Percentiles rank a stretch among this genome's conserved stretches.
phyloP scores from a whole-genome alignment of 139 green algal species.

The Picocystis salinarum region DNA sequence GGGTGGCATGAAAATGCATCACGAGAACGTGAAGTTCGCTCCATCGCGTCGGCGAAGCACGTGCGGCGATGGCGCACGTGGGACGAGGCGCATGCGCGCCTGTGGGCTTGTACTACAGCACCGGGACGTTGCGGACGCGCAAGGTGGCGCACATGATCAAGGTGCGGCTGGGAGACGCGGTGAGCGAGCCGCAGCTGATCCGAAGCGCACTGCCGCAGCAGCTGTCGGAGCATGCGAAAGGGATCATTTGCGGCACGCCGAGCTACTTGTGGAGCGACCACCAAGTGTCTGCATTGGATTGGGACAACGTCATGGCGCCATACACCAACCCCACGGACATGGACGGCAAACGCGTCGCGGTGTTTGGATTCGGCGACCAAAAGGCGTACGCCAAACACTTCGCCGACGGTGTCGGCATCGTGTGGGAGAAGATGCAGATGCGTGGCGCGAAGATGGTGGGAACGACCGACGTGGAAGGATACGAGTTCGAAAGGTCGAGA shows the following conservation, averaged over 20 bases:
- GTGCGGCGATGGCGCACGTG: too few relatives aligned
- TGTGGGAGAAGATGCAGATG: neutral
- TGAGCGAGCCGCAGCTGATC: slow-evolving; percentile 1
- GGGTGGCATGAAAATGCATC: too few relatives aligned
- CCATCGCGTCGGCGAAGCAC: too few relatives aligned
- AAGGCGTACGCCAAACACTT: slow-evolving; percentile 4
- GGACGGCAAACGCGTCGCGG: neutral
- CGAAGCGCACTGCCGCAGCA: neutral
- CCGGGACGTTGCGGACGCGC: neutral
- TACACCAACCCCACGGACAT: neutral
- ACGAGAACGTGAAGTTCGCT: too few relatives aligned
- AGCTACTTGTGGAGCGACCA: slow-evolving; percentile 2
- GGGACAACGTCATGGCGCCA: neutral
- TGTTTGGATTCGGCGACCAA: slow-evolving; percentile 2
- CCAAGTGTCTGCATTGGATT: neutral
- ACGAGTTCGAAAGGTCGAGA: neutral
- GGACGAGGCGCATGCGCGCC: too few relatives aligned
- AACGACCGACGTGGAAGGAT: neutral
- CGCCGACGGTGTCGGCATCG: neutral
- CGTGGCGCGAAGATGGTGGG: slow-evolving; percentile 3
- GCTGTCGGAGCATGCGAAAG: neutral
- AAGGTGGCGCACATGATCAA: neutral
- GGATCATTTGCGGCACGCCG: slow-evolving; percentile 1
- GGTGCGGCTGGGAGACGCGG: neutral
- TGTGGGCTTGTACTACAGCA: too few relatives aligned